Percentiles rank a stretch among this genome's conserved stretches.
These are phyloP conservation scores for Pseudocercospora fijiensis DNA, from an alignment of 2,329 filamentous ascomycete genomes.

Conservation along the genomic window DNA sequence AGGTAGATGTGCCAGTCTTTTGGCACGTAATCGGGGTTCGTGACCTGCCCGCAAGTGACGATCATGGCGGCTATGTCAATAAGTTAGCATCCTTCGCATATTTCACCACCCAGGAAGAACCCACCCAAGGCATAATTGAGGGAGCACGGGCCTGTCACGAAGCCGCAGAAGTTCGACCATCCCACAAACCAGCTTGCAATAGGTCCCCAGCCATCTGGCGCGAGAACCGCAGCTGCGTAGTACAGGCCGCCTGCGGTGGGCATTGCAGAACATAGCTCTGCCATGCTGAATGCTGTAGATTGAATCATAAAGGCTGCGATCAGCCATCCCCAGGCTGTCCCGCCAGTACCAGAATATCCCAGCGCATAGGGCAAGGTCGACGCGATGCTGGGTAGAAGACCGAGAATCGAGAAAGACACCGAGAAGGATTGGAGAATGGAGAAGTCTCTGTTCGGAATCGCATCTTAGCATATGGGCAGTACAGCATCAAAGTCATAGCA, in stretches of 20 bases:
- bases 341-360: slow-evolving; percentile 33
- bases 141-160: slow-evolving; percentile 35
- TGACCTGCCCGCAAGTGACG: slow-evolving; percentile 38
- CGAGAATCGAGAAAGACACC: slow-evolving; percentile 40
- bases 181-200: slow-evolving; percentile 33
- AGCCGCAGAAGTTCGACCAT: slow-evolving; percentile 37
- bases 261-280: slow-evolving; percentile 40
- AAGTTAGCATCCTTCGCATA: background rate
- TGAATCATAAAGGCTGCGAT: slow-evolving; percentile 38
- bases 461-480: slow-evolving; percentile 18
- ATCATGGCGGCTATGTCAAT: slow-evolving; percentile 36
- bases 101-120: background rate
- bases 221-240: slow-evolving; percentile 37
- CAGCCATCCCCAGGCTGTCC: slow-evolving; percentile 38
- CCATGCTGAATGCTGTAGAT: slow-evolving; percentile 39
- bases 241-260: slow-evolving; percentile 45
- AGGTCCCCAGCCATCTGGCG: slow-evolving; percentile 36
- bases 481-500: background rate
- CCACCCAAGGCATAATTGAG: slow-evolving; percentile 37
- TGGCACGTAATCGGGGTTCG: slow-evolving; percentile 36
- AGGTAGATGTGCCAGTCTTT: slow-evolving; percentile 41
- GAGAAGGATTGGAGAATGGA: slow-evolving; percentile 39
- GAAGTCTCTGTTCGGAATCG: slow-evolving; percentile 31
- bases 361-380: slow-evolving; percentile 41
- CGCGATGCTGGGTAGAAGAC: slow-evolving; percentile 43